Conservation (phyloP, 2,329 filamentous ascomycete genomes). For the Colletotrichum acutatum region DNA sequence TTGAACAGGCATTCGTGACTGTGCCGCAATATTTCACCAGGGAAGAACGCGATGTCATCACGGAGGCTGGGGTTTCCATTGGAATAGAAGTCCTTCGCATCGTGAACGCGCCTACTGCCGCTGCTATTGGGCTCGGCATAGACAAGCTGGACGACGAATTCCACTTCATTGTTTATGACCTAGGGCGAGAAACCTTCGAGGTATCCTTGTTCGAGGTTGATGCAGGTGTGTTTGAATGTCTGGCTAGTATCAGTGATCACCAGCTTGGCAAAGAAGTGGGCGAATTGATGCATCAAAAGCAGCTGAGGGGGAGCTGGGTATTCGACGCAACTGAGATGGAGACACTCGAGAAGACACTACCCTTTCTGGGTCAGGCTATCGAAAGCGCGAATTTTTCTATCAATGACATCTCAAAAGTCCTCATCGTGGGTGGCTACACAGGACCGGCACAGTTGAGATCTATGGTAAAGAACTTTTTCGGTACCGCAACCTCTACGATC, state of each 20-base stretch:
- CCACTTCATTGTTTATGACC: background rate
- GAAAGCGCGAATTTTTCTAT: background rate
- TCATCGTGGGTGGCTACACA: background rate
- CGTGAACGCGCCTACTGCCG: background rate
- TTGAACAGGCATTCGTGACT: background rate
- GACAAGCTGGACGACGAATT: background rate
- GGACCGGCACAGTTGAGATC: background rate
- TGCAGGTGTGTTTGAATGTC: background rate
- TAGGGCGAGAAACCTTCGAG: slow-evolving; percentile 2
- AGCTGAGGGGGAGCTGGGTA: background rate
- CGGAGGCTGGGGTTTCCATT: background rate
- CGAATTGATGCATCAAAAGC: background rate
- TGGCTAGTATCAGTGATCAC: background rate
- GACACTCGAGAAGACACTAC: background rate
- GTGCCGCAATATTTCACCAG: background rate
- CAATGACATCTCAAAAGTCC: background rate
- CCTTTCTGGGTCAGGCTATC: background rate
- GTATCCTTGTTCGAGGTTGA: background rate
- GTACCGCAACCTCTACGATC: too few species aligned
- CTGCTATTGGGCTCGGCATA: background rate
- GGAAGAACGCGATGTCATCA: background rate
- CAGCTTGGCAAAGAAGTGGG: background rate
- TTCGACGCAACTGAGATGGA: background rate
- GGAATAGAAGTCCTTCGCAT: background rate
- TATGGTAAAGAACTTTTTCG: background rate